Percentiles rank a stretch among this genome's conserved stretches.
phyloP scores from a whole-genome alignment of 345 rosid species.

The Lagerstroemia speciosa region DNA sequence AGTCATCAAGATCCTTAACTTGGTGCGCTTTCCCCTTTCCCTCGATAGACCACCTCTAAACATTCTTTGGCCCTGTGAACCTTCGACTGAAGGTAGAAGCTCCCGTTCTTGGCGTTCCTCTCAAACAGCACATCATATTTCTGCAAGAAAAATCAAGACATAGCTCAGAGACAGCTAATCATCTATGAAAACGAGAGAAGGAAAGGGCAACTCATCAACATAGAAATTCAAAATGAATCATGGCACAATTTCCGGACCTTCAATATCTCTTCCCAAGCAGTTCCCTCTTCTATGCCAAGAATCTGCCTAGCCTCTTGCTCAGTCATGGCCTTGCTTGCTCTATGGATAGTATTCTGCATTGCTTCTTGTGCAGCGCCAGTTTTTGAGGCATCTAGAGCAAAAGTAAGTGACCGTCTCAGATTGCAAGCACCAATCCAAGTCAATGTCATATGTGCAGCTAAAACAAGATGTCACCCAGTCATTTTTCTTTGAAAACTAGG shows the following conservation, averaged over 20 bases:
- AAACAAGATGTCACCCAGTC: not conserved
- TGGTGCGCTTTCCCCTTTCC: slow-evolving; percentile 39
- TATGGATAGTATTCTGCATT: slow-evolving; percentile 49
- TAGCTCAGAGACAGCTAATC: not conserved
- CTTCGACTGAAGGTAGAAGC: slow-evolving; percentile 94
- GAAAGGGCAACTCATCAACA: not conserved
- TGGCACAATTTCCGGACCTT: slow-evolving; percentile 22
- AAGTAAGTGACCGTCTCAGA: not conserved
- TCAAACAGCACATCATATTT: slow-evolving; percentile 67
- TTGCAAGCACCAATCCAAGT: not conserved
- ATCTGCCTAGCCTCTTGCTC: slow-evolving; percentile 89
- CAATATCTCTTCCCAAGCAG: slow-evolving; percentile 77
- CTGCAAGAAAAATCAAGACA: slow-evolving; percentile 24
- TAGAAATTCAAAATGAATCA: not conserved
- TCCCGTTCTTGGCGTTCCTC: slow-evolving; percentile 68
- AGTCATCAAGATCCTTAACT: slow-evolving; percentile 14
- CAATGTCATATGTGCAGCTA: not conserved
- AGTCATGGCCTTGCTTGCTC: slow-evolving; percentile 58
- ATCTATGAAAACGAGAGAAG: not conserved
- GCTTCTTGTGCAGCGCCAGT: slow-evolving; percentile 79
- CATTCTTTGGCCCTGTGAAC: slow-evolving; percentile 90
- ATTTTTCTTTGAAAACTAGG: not conserved
- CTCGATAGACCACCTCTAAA: slow-evolving; percentile 43
- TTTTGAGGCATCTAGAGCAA: slow-evolving; percentile 65
- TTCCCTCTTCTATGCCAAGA: slow-evolving; percentile 61